phyloP scores from a whole-genome alignment of 768 basidiomycete species.

The Lactarius akahatsu region DNA sequence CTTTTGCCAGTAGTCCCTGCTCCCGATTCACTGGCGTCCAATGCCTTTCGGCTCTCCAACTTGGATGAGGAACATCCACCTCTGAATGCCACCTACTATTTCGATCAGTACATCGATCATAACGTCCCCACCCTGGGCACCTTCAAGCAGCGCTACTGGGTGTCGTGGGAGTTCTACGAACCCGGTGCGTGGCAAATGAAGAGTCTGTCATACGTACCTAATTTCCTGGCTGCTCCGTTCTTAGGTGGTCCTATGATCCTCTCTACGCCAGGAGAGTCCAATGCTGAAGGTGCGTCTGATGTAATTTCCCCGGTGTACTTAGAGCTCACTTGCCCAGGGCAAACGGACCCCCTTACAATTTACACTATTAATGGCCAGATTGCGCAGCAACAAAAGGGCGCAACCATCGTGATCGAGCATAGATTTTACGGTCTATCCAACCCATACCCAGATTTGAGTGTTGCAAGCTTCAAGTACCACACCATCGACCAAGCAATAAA shows the following conservation, averaged over 20 bases:
- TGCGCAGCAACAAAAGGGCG: constrained; percentile 64
- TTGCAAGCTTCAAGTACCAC: background rate
- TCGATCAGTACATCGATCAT: constrained; percentile 56
- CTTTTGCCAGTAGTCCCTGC: no score
- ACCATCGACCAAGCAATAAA: constrained; percentile 28
- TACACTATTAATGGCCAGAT: constrained; percentile 60
- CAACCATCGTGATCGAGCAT: constrained; percentile 65
- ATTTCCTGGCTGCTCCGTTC: background rate
- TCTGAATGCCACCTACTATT: constrained; percentile 45
- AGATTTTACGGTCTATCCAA: constrained; percentile 47
- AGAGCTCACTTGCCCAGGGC: constrained; percentile 29
- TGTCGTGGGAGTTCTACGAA: constrained; percentile 60
- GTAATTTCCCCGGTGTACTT: background rate
- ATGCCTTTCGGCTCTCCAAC: constrained; percentile 17
- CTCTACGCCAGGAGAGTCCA: constrained; percentile 63
- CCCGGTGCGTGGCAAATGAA: constrained; percentile 29
- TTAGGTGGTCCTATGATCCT: constrained; percentile 58
- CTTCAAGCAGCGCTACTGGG: constrained; percentile 66
- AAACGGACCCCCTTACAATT: constrained; percentile 60
- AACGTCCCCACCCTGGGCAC: constrained; percentile 60
- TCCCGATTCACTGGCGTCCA: no score
- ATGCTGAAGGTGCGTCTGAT: constrained; percentile 44
- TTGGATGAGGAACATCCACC: constrained; percentile 36
- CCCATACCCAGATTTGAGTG: background rate
- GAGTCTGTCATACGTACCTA: background rate